Base-by-base conservation (phyloP, 2,329 filamentous ascomycete genomes). In the Penicillium hesseltinei region DNA sequence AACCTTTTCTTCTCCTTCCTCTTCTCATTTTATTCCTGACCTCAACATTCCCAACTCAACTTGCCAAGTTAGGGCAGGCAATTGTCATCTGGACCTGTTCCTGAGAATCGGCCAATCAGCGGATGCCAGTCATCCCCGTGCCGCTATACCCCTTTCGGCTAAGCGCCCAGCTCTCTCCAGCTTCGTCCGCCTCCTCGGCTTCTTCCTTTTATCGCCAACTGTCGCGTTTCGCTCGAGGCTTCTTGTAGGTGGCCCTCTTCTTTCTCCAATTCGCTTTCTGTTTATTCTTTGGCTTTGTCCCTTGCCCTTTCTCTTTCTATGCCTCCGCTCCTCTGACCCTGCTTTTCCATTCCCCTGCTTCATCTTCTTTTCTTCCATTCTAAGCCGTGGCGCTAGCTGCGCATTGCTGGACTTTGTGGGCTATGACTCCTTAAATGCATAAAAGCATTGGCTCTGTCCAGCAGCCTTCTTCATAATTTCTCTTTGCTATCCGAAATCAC, bases 221-320 rank as follows among this genome's bases (percentile, higher is more conserved):
- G 44, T 59, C 56, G 58, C 48, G 56, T 58, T 53, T 61, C 55
- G 59, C 60, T 62, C 60, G 66, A 68, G 73, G 74, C 73, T 75
- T 73, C 73, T 76, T 75, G 73, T 77, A 75, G 73, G 73, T 76
- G 66, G 73, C 73, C 73, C 73, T 61, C 66, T 68, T 71, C 67
- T 61, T 54, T 62, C 58, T 61, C 56, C 61, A 58, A 50, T 55
- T 57, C 59, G 59, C 55, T 56, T 63, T 63, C 61, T 64, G 48
- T 68, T 58, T 58, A 43, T 63, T 60, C 48, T 60, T 54, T 61
- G 33, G 58, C 58, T 58, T 65, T 62, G 48, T 55, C 49, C 52
- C 54, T 43, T 52, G 59, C 58, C 58, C 64, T 57, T 57, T 57
- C 50, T 51, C 54, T 65, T 57, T 58, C 59, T 56, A 60, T 62